phyloP scores from a whole-genome alignment of 2,329 filamentous ascomycete genomes.

The Dothiorella sarmentorum region DNA sequence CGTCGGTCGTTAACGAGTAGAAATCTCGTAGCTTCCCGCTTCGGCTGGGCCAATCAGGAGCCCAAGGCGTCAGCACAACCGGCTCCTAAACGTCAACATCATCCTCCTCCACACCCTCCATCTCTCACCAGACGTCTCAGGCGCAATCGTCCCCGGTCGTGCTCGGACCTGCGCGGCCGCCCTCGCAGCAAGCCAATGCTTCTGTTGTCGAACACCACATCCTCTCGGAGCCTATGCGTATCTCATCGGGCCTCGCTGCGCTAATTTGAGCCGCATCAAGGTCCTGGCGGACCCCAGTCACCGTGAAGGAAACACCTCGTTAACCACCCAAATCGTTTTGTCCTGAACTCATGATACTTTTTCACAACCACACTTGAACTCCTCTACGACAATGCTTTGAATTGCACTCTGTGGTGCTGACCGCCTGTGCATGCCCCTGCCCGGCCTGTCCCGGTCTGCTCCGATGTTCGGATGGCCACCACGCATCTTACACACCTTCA shows the following conservation, averaged over 20 bases:
- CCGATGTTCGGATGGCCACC: slow-evolving; percentile 11
- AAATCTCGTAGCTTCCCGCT: slow-evolving; percentile 18
- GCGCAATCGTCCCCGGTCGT: background rate
- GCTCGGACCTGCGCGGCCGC: background rate
- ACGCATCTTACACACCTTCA: too few relatives aligned
- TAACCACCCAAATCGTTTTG: background rate
- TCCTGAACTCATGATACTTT: too few relatives aligned
- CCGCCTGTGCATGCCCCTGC: background rate
- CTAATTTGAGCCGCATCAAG: slow-evolving; percentile 13
- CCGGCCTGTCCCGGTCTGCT: background rate
- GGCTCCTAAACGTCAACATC: slow-evolving; percentile 5
- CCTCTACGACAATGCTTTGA: background rate
- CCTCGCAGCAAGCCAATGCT: background rate
- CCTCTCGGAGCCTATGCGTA: background rate
- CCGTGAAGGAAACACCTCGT: background rate
- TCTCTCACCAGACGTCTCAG: background rate
- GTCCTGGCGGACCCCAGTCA: background rate
- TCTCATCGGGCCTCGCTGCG: background rate
- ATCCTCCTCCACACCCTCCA: background rate
- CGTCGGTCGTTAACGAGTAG: slow-evolving; percentile 8
- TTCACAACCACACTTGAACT: background rate
- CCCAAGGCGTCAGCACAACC: background rate
- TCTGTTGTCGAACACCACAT: background rate
- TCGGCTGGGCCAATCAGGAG: slow-evolving; percentile 10
- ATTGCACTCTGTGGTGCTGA: background rate